A percentile compares a stretch with the other conserved stretches of the same genome.
These are phyloP conservation scores for Rossbeevera mucosa DNA, from an alignment of 768 basidiomycete species.

Conservation along the genomic window DNA sequence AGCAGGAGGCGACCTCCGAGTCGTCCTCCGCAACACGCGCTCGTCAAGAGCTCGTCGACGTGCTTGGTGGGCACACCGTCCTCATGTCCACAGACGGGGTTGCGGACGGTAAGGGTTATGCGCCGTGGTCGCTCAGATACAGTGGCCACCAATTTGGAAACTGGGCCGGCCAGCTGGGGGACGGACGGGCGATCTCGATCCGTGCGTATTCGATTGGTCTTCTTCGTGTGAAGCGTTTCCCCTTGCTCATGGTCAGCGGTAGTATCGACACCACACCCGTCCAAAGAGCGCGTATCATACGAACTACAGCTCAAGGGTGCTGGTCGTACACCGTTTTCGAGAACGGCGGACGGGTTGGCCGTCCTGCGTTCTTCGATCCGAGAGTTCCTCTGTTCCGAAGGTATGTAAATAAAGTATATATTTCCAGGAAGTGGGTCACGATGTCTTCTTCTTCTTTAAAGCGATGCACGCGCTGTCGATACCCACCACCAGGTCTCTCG, in stretches of 20 bases:
- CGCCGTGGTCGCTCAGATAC: conserved; percentile 84
- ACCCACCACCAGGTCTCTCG: conserved; percentile 84
- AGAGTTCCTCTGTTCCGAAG: conserved; percentile 92
- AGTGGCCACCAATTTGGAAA: conserved; percentile 86
- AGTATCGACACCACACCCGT: conserved; percentile 79
- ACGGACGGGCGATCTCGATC: conserved; percentile 92
- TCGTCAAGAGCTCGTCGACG: conserved; percentile 71
- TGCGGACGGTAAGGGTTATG: conserved; percentile 33
- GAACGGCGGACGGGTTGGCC: conserved; percentile 90
- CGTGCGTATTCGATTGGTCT: conserved; percentile 33
- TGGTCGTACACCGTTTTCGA: conserved; percentile 90
- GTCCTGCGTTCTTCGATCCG: conserved; percentile 92
- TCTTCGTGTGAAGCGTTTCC: conserved; percentile 6
- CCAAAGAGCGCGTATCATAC: conserved; percentile 49
- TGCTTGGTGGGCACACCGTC: conserved; percentile 72
- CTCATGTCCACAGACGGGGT: conserved; percentile 43
- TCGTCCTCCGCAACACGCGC: conserved; percentile 37
- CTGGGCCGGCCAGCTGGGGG: conserved; percentile 95
- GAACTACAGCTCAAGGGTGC: conserved; percentile 95
- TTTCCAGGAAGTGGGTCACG: neutral
- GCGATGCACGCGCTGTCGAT: conserved; percentile 78
- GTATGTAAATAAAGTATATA: conserved; percentile 21
- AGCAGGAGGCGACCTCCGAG: conserved; percentile 6
- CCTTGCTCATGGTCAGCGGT: neutral
- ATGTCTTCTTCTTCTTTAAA: conserved; percentile 29